Base-by-base conservation (phyloP, 331 rosid genomes). In the Rosa hybrid region DNA sequence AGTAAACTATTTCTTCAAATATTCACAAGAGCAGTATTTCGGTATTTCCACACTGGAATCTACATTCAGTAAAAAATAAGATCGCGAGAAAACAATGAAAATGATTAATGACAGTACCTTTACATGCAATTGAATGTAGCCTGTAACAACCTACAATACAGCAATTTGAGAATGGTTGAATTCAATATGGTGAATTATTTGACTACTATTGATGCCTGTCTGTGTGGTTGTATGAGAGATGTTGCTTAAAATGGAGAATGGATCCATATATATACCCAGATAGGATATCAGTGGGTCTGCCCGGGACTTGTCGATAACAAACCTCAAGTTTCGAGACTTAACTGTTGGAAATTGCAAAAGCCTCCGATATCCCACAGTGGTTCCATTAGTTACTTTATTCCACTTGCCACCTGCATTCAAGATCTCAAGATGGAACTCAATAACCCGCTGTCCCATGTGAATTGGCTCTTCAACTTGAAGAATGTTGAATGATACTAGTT, bases 401-500 rank as follows among this genome's bases (percentile, higher is more conserved):
- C 96, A 95, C 38, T 73, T 68, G 45, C 90, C 86, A 50, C 84
- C 79, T 69, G 74, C 83, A 50, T 56, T 64, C 82, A 82, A 71
- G 0, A 82, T 82, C 82, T 95, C 96, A 9, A 95, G 89, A 82
- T 88, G 94, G 80, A 95, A 95, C 81, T 86, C 82, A 17, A 81
- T 73, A 80, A 95, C 87, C 75, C 99, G 86, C 80, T 95, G 99
- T 48, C 99, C 98, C 96, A 95, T 87, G 13, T 93, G 90, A 84
- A 93, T 93, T 60, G 98, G 97, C 84, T 95, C 99, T 88, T 95
- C 96, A 78, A 91, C 44, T 84, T 78, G 80, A 81, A 95, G 79
- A 87, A 95, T 89, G 82, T 93, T 95, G 75, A 95, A 95, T 49
- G 92, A 81, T 16, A 89, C 87, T 16, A 74, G 46, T 68, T 88